phyloP scores from a whole-genome alignment of 345 rosid species.

The Arabis hirsuta region DNA sequence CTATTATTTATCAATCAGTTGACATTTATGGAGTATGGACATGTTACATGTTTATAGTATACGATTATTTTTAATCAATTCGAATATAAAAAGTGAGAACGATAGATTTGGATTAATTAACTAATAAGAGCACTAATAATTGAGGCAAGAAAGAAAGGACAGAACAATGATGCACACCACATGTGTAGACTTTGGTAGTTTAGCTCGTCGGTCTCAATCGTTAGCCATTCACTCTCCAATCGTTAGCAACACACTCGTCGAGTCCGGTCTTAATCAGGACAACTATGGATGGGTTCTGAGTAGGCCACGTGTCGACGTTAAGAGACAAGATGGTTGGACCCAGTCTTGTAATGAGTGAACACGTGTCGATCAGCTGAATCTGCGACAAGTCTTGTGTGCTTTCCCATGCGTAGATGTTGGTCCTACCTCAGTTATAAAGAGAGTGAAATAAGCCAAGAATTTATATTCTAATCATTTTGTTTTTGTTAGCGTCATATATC shows the following conservation, averaged over 20 bases:
- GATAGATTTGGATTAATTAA: constrained; percentile 16
- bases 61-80: constrained; percentile 2
- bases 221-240: constrained; percentile 31
- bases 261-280: constrained; percentile 36
- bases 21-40: not conserved
- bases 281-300: constrained; percentile 8
- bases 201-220: constrained; percentile 32
- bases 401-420: constrained; percentile 35
- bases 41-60: constrained; percentile 16
- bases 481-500: constrained; percentile 5
- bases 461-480: too few species aligned
- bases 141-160: constrained; percentile 16
- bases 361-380: constrained; percentile 28
- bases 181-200: constrained; percentile 30
- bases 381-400: constrained; percentile 38
- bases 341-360: constrained; percentile 20
- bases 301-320: constrained; percentile 20
- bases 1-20: constrained; percentile 10
- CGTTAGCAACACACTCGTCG: constrained; percentile 31
- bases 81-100: constrained; percentile 6
- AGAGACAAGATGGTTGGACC: constrained; percentile 31
- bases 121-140: constrained; percentile 19
- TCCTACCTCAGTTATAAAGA: constrained; percentile 28
- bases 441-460: constrained; percentile 7
- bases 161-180: constrained; percentile 13